Evolutionary conservation across 805 yeast species (phyloP).

Genomic region (Cyberlindnera maritima): DNA sequence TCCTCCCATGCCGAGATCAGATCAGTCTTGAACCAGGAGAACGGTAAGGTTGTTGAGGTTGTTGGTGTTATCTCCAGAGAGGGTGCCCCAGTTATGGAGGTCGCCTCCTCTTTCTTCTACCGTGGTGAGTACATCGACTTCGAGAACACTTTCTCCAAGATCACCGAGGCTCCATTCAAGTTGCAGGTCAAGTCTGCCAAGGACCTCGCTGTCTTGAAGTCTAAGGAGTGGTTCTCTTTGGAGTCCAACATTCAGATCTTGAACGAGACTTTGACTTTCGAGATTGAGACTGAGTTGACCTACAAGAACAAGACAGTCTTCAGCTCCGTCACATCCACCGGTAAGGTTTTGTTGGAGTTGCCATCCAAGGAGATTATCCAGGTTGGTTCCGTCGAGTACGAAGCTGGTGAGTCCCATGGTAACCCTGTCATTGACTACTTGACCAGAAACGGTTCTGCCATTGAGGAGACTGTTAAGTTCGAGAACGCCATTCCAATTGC

Average conservation of each 20-base stretch:
- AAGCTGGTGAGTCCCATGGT: conserved; percentile 91
- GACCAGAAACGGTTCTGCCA: conserved; percentile 84
- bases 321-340: conserved; percentile 78
- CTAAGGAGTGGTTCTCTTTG: conserved; percentile 97
- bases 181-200: conserved; percentile 68
- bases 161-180: conserved; percentile 83
- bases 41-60: conserved; percentile 95
- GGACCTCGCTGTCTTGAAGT: conserved; percentile 88
- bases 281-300: conserved; percentile 80
- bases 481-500: conserved; percentile 89
- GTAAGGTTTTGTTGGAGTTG: conserved; percentile 82
- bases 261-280: conserved; percentile 80
- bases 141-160: conserved; percentile 88
- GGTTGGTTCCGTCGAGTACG: conserved; percentile 80
- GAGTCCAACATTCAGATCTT: conserved; percentile 69
- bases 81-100: conserved; percentile 83
- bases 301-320: conserved; percentile 75
- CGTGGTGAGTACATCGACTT: conserved; percentile 88
- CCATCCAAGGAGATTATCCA: conserved; percentile 88
- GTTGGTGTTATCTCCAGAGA: conserved; percentile 82
- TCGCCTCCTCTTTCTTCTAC: conserved; percentile 92
- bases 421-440: conserved; percentile 96
- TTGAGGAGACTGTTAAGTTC: conserved; percentile 89
- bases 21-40: conserved; percentile 85
- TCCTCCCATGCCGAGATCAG: conserved; percentile 79